Conservation (phyloP, 1,284 basidiomycete species). For the Apiotrichum veenhuisii region DNA sequence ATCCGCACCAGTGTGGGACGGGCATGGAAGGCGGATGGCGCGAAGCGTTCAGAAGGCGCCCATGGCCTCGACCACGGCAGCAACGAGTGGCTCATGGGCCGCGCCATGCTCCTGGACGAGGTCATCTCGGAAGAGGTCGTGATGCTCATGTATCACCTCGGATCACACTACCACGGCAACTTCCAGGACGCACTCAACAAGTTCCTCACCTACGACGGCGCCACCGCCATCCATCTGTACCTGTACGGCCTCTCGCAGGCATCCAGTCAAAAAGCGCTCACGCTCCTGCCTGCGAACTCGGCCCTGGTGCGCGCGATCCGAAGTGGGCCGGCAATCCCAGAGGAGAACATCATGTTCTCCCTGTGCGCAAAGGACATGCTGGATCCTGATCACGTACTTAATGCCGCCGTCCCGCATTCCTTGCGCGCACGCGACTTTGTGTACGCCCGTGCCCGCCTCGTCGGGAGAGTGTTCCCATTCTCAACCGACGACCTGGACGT, state of each 20-base stretch:
- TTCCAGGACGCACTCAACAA: constrained; percentile 46
- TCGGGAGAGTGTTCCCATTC: constrained; percentile 62
- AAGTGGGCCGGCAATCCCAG: constrained; percentile 39
- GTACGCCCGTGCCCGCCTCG: constrained; percentile 42
- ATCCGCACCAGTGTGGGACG: constrained; percentile 14
- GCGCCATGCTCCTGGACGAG: constrained; percentile 41
- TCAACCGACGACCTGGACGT: constrained; percentile 66
- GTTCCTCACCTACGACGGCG: constrained; percentile 50
- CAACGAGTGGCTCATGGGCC: constrained; percentile 47
- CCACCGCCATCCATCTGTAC: constrained; percentile 49
- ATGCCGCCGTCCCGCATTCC: constrained; percentile 40
- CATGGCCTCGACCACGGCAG: constrained; percentile 1
- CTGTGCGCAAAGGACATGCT: constrained; percentile 38
- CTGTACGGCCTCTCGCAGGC: constrained; percentile 37
- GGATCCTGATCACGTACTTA: constrained; percentile 23
- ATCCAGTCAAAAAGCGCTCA: constrained; percentile 34
- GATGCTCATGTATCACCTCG: constrained; percentile 45
- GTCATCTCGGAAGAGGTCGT: constrained; percentile 46
- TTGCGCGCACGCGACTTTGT: constrained; percentile 30
- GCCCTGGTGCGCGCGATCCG: constrained; percentile 46
- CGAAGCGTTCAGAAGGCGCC: background rate
- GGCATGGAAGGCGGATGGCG: background rate
- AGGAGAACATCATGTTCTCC: constrained; percentile 44
- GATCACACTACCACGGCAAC: constrained; percentile 48
- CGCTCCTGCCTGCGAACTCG: constrained; percentile 36